A percentile compares a stretch with the other conserved stretches of the same genome.
Evolutionary conservation across 805 yeast species (phyloP).

Genomic region (Candida ascalaphidarum): DNA sequence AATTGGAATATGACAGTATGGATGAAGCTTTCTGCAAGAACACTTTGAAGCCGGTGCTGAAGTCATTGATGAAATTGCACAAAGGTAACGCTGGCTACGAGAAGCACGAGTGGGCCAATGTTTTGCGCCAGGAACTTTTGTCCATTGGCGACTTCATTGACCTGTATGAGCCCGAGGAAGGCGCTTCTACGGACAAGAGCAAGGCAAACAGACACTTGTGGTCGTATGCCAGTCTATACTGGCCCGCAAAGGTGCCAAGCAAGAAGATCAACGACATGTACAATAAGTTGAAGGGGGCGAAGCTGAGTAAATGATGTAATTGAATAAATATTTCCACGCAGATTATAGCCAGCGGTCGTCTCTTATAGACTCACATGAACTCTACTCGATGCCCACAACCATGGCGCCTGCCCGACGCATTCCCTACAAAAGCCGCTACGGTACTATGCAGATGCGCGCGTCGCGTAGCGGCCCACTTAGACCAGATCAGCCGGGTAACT

Average conservation of each 20-base stretch:
- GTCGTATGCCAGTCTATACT: constrained; percentile 75
- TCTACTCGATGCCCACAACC: no score
- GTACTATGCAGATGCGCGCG: no score
- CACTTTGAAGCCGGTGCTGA: constrained; percentile 56
- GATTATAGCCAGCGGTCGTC: no score
- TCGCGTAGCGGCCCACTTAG: no score
- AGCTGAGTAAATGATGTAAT: neutral
- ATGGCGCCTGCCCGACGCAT: no score
- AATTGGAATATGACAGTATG: constrained; percentile 64
- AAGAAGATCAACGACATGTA: constrained; percentile 71
- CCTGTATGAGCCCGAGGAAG: constrained; percentile 17
- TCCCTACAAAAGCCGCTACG: no score
- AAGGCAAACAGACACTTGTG: constrained; percentile 60
- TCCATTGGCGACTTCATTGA: constrained; percentile 68
- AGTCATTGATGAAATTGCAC: constrained; percentile 56
- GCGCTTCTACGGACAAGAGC: constrained; percentile 15
- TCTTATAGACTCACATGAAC: no score
- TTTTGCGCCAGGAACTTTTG: constrained; percentile 59
- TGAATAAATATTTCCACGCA: no score
- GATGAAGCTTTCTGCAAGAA: constrained; percentile 63
- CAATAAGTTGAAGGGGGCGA: constrained; percentile 32
- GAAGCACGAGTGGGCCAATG: constrained; percentile 68
- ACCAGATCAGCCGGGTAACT: no score
- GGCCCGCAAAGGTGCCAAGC: constrained; percentile 85
- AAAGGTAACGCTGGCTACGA: constrained; percentile 68